Percentiles rank a stretch among this genome's conserved stretches.
phyloP scores from a whole-genome alignment of 148 eudicot species.

The Amaranthus cruentus region DNA sequence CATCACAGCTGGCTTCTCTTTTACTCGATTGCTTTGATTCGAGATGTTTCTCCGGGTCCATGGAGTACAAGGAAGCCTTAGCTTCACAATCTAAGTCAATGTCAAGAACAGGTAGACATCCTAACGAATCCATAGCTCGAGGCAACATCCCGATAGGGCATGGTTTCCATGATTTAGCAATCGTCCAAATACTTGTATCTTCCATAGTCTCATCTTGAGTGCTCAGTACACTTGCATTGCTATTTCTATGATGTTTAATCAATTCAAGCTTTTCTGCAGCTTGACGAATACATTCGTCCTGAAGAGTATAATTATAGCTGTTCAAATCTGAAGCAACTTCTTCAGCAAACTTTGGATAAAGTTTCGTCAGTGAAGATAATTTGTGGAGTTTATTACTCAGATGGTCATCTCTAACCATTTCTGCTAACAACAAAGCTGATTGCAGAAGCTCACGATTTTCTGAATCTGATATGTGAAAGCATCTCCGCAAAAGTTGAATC shows the following conservation, averaged over 20 bases:
- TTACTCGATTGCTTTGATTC: constrained; percentile 32
- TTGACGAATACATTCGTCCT: constrained; percentile 39
- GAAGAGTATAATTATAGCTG: constrained; percentile 28
- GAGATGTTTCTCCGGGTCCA: constrained; percentile 21
- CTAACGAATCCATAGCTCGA: constrained; percentile 48
- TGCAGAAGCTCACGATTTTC: constrained; percentile 50
- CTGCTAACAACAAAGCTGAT: constrained; percentile 55
- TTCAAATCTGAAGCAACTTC: constrained; percentile 11
- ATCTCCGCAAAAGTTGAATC: constrained; percentile 44
- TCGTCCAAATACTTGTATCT: constrained; percentile 41
- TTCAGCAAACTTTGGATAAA: constrained; percentile 18
- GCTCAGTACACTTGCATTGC: constrained; percentile 20
- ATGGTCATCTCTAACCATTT: constrained; percentile 38
- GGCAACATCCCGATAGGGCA: constrained; percentile 88
- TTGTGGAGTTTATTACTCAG: constrained; percentile 49
- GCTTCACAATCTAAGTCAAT: constrained; percentile 15
- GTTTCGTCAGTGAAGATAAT: constrained; percentile 33
- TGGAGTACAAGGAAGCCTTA: constrained; percentile 11
- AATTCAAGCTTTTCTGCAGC: constrained; percentile 49
- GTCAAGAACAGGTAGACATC: constrained; percentile 59
- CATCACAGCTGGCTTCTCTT: constrained; percentile 39
- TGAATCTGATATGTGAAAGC: constrained; percentile 47
- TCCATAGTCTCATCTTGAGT: constrained; percentile 14
- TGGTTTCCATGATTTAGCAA: constrained; percentile 70
- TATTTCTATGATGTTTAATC: constrained; percentile 30